Conservation (phyloP, 495 filamentous ascomycete species). For the Hypoxylon trugodes region DNA sequence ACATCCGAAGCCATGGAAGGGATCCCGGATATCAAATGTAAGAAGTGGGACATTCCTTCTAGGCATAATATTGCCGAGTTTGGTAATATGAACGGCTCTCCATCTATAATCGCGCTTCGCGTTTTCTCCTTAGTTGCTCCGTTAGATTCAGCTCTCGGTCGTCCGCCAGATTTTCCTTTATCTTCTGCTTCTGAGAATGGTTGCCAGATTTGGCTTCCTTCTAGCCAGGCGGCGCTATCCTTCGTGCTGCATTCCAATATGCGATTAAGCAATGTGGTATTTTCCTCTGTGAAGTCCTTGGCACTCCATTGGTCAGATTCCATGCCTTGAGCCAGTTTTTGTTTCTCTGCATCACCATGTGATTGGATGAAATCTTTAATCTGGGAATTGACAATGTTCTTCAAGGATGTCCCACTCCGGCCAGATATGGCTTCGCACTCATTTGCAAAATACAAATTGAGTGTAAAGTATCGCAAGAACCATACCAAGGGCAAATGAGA, state of each 20-base stretch:
- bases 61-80: constrained; percentile 82
- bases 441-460: constrained; percentile 93
- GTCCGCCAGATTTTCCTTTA: constrained; percentile 42
- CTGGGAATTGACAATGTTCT: constrained; percentile 88
- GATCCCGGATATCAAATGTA: constrained; percentile 82
- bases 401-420: constrained; percentile 81
- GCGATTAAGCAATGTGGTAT: constrained; percentile 67
- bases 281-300: constrained; percentile 78
- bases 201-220: constrained; percentile 76
- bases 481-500: constrained; percentile 73
- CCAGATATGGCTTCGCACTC: constrained; percentile 97
- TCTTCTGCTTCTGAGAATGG: constrained; percentile 53
- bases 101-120: constrained; percentile 80
- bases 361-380: constrained; percentile 87
- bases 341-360: constrained; percentile 78
- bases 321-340: constrained; percentile 82
- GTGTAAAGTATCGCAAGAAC: constrained; percentile 90
- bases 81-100: constrained; percentile 85
- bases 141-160: constrained; percentile 52
- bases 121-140: constrained; percentile 70
- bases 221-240: constrained; percentile 78
- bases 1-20: constrained; percentile 89
- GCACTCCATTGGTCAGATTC: constrained; percentile 92
- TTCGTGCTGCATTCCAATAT: constrained; percentile 82
- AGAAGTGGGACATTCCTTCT: constrained; percentile 79